Evolutionary conservation across 805 yeast species (phyloP).

Genomic region (Myxozyma kluyveri): DNA sequence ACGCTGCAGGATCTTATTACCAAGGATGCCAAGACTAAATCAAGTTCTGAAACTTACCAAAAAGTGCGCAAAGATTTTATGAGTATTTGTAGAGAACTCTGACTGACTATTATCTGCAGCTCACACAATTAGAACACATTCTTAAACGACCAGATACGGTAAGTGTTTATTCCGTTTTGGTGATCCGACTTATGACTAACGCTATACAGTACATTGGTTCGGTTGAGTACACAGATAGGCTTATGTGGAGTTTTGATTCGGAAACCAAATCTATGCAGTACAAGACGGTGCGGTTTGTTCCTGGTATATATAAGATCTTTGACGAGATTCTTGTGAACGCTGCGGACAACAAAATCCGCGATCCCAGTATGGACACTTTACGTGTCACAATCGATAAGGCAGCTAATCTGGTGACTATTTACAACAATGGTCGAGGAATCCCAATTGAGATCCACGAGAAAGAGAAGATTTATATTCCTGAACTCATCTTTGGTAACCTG

Average conservation of each 20-base stretch:
- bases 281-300: conserved; percentile 71
- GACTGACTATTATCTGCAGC: conserved; percentile 32
- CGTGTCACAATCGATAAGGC: conserved; percentile 80
- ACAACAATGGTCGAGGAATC: conserved; percentile 92
- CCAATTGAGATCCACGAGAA: conserved; percentile 90
- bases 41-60: conserved; percentile 76
- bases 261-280: conserved; percentile 56
- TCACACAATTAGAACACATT: conserved; percentile 93
- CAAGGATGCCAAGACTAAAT: conserved; percentile 33
- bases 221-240: conserved; percentile 72
- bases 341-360: conserved; percentile 96
- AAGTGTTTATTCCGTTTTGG: neutral
- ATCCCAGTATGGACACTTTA: conserved; percentile 80
- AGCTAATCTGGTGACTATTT: conserved; percentile 68
- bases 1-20: conserved; percentile 7
- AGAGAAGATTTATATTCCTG: conserved; percentile 92
- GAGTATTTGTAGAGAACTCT: neutral
- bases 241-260: conserved; percentile 82
- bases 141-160: conserved; percentile 91
- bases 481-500: conserved; percentile 90
- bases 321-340: conserved; percentile 98
- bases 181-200: neutral
- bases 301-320: conserved; percentile 92
- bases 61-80: conserved; percentile 38
- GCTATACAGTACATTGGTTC: conserved; percentile 71